Evolutionary conservation across 306 rosid genomes (phyloP), one percentile per base, ranked within the genome.

Genomic region (Cajanus cajan): DNA sequence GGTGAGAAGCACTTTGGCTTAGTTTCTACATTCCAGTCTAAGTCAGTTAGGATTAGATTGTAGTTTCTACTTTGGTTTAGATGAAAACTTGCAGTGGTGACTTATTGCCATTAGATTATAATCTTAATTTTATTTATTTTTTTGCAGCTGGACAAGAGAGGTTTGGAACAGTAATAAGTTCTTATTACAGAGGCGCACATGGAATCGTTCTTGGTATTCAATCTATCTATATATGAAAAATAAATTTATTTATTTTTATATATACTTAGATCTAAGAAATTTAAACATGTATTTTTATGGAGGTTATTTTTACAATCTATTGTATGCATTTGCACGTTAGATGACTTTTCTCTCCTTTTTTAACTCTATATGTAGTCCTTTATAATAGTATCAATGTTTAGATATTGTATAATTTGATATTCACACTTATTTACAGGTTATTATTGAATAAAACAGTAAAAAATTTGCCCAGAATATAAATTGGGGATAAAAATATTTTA

Each of bases 91-190:
- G 55, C 13, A 19, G 33, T 9, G 54, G 47, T 65, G 52, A 78
- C 58, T 71, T 64, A 41, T 5, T 76, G 66, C 10, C 0, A 18
- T 70, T 58, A 44, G 50, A 64, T 65, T 45, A 44, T 47, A 45
- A 73, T 43, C 3, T 19, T n/a, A n/a, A n/a, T n/a, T n/a, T 57
- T 57, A 80, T 73, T 77, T 64, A 12, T 59, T 34, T 76, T 37
- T 72, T 64, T 78, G 82, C 93, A 95, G 99, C 99, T 64, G 99
- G 98, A 74, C 99, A 95, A 74, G 99, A 95, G 90, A 91, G 97
- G 88, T 95, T 95, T 36, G 97, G 99, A 83, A 93, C 94, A 4
- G 88, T 95, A 16, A 93, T 88, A 77, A 87, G 96, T 71, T 95
- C 99, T 22, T 95, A 91, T 80, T 95, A 95, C 86, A 87, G 99